Evolutionary conservation across 768 basidiomycete species (phyloP).

Genomic region (Hemileccinum rubropunctum): DNA sequence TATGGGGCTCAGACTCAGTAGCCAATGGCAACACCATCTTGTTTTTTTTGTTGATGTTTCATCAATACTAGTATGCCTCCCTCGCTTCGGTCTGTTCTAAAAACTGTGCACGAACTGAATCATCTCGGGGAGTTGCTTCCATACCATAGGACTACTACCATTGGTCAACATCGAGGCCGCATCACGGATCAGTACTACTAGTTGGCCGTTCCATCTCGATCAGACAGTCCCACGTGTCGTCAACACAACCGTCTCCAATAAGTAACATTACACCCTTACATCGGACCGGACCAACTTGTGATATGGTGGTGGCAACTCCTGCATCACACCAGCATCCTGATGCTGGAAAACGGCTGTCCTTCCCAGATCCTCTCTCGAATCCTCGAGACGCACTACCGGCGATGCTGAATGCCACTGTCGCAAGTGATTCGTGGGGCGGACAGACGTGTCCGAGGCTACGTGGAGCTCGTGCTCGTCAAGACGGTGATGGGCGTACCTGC

Average conservation of each 20-base stretch:
- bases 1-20: constrained; percentile 92
- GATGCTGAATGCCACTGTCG: constrained; percentile 23
- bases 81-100: no score
- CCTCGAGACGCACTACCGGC: constrained; percentile 1
- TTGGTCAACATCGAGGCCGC: background rate
- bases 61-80: background rate
- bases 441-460: background rate
- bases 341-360: constrained; percentile 13
- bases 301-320: constrained; percentile 29
- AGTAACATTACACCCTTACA: background rate
- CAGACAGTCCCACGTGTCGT: background rate
- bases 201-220: background rate
- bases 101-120: background rate
- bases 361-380: background rate
- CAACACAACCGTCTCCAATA: background rate
- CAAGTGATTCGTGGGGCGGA: constrained; percentile 10
- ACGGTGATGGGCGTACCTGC: background rate
- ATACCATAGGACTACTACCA: background rate
- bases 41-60: constrained; percentile 7
- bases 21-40: background rate
- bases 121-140: no score
- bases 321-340: constrained; percentile 14
- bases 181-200: background rate
- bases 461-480: background rate
- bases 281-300: constrained; percentile 9